These are phyloP conservation scores for Usnea hakonensis DNA, from an alignment of 495 filamentous ascomycete species.

Conservation along the genomic window DNA sequence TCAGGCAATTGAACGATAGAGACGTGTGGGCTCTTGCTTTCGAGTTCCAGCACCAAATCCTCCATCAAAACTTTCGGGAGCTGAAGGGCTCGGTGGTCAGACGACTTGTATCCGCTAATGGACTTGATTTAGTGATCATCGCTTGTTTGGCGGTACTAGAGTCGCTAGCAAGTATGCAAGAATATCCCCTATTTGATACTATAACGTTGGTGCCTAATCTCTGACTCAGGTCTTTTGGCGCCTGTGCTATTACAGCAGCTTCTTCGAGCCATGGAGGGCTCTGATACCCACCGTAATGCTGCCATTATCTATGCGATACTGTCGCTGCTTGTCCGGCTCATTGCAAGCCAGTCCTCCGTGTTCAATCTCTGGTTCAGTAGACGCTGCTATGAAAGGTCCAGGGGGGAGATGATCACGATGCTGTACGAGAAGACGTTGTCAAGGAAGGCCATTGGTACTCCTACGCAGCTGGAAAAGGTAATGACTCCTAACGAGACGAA, in stretches of 20 bases:
- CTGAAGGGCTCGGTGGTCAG: constrained; percentile 62
- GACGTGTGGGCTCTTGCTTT: constrained; percentile 72
- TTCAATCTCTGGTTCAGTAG: constrained; percentile 68
- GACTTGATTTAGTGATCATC: constrained; percentile 63
- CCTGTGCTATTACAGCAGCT: constrained; percentile 67
- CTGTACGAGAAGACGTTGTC: constrained; percentile 76
- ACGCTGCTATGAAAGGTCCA: constrained; percentile 66
- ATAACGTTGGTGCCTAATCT: background rate
- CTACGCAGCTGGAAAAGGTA: constrained; percentile 22
- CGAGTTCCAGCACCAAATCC: constrained; percentile 65
- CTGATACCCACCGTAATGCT: constrained; percentile 38
- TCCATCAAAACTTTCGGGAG: constrained; percentile 65
- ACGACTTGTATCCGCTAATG: constrained; percentile 65
- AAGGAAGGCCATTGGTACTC: constrained; percentile 57
- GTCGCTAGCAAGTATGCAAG: constrained; percentile 44
- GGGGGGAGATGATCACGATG: constrained; percentile 83
- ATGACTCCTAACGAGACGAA: background rate
- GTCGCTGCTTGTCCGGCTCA: constrained; percentile 51
- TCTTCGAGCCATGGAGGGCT: constrained; percentile 56
- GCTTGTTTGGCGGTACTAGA: constrained; percentile 53
- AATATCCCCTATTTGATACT: background rate
- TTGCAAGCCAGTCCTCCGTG: constrained; percentile 57
- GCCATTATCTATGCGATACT: constrained; percentile 60
- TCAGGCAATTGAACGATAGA: constrained; percentile 58
- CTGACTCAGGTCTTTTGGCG: constrained; percentile 9